Evolutionary conservation across 78 protist species (phyloP).

Genomic region (Creolimax fragrantissima): DNA sequence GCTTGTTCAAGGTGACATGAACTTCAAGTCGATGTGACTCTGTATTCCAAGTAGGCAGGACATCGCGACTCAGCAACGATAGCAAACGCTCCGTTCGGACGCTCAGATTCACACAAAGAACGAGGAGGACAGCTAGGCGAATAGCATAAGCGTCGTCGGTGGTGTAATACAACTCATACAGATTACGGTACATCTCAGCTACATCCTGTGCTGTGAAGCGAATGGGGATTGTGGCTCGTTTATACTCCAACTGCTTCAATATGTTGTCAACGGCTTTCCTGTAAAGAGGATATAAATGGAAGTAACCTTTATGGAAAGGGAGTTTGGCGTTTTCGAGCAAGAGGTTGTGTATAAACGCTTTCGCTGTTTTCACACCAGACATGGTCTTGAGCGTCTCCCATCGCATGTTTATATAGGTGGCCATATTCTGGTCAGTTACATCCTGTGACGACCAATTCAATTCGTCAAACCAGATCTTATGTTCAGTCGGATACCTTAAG

Average conservation of each 20-base stretch:
- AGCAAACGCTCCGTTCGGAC: neutral
- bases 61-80: neutral
- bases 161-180: neutral
- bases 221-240: neutral
- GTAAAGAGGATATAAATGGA: neutral
- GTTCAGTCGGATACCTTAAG: neutral
- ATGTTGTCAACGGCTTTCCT: neutral
- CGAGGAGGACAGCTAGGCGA: neutral
- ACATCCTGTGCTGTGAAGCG: neutral
- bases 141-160: neutral
- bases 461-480: neutral
- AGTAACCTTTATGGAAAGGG: neutral
- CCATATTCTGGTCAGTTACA: neutral
- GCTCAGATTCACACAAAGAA: neutral
- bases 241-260: neutral
- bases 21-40: neutral
- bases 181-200: neutral
- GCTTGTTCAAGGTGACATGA: neutral
- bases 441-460: neutral
- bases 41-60: neutral
- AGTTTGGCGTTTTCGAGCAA: neutral
- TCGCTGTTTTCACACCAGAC: neutral
- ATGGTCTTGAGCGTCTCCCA: neutral
- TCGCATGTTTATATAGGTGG: neutral
- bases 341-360: neutral